phyloP scores from a whole-genome alignment of 2,329 filamentous ascomycete genomes.

The Nemania sp. region DNA sequence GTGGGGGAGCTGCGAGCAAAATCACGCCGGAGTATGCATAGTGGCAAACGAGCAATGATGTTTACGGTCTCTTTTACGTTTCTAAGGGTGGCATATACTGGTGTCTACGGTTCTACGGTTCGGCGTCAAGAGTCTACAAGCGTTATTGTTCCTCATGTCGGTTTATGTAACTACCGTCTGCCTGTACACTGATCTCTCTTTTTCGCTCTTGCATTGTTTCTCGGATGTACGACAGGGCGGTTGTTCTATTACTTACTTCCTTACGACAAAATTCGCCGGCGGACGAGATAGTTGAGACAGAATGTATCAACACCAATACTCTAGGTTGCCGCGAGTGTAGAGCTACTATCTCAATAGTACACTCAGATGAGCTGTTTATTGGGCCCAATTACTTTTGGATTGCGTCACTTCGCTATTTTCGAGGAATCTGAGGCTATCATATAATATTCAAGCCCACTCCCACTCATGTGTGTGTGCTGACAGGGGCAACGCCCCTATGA shows the following conservation, averaged over 20 bases:
- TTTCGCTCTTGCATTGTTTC: background rate
- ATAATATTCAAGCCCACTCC: constrained; percentile 16
- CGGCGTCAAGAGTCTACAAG: background rate
- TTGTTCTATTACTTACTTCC: background rate
- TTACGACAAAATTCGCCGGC: background rate
- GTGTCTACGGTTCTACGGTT: background rate
- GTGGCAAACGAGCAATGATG: background rate
- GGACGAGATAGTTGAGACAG: background rate
- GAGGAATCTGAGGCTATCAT: constrained; percentile 8
- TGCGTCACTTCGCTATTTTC: background rate
- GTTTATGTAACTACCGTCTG: background rate
- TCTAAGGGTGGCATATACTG: background rate
- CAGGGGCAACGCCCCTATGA: constrained; percentile 15
- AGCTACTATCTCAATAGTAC: background rate
- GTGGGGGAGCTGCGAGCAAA: background rate
- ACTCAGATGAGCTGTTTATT: background rate
- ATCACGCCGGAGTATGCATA: background rate
- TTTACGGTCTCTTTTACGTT: background rate
- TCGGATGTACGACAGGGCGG: constrained; percentile 6
- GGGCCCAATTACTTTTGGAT: background rate
- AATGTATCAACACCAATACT: background rate
- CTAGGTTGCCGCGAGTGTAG: background rate
- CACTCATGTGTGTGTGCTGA: constrained; percentile 4
- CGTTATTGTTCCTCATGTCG: background rate
- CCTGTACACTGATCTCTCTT: background rate